phyloP scores from a whole-genome alignment of 2,329 filamentous ascomycete genomes.

The Nothophoma quercina region DNA sequence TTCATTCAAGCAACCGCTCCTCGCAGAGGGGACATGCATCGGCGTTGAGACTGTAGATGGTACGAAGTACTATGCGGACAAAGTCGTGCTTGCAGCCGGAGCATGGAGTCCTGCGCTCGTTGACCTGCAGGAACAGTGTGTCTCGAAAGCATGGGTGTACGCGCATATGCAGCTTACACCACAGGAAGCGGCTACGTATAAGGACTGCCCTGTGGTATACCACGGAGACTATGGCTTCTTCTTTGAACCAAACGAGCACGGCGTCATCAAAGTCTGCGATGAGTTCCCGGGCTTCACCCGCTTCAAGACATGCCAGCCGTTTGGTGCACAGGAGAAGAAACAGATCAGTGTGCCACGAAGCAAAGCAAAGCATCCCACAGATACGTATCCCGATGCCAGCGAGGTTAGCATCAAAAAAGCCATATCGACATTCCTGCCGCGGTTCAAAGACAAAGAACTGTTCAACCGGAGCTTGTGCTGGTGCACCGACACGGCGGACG shows the following conservation, averaged over 20 bases:
- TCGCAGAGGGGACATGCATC: conserved; percentile 48
- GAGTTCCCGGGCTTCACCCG: conserved; percentile 62
- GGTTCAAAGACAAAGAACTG: conserved; percentile 49
- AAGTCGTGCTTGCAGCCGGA: conserved; percentile 55
- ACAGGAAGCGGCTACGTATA: conserved; percentile 58
- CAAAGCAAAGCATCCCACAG: conserved; percentile 56
- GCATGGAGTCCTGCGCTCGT: conserved; percentile 42
- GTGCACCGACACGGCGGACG: conserved; percentile 68
- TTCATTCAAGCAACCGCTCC: conserved; percentile 54
- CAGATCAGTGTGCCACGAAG: conserved; percentile 60
- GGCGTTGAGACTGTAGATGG: conserved; percentile 55
- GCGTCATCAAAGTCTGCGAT: conserved; percentile 62
- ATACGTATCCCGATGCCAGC: conserved; percentile 53
- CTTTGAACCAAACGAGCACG: conserved; percentile 57
- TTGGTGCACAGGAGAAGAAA: conserved; percentile 57
- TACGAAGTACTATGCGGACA: conserved; percentile 53
- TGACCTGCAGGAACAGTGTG: conserved; percentile 42
- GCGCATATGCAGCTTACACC: conserved; percentile 60
- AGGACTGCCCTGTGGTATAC: conserved; percentile 63
- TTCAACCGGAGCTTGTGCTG: conserved; percentile 61
- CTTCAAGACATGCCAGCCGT: conserved; percentile 49
- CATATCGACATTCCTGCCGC: conserved; percentile 53
- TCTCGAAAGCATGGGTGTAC: conserved; percentile 66
- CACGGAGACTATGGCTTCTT: conserved; percentile 60
- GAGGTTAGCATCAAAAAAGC: conserved; percentile 51